Conservation (phyloP, 208 protist species). For the Trypanosoma mega region DNA sequence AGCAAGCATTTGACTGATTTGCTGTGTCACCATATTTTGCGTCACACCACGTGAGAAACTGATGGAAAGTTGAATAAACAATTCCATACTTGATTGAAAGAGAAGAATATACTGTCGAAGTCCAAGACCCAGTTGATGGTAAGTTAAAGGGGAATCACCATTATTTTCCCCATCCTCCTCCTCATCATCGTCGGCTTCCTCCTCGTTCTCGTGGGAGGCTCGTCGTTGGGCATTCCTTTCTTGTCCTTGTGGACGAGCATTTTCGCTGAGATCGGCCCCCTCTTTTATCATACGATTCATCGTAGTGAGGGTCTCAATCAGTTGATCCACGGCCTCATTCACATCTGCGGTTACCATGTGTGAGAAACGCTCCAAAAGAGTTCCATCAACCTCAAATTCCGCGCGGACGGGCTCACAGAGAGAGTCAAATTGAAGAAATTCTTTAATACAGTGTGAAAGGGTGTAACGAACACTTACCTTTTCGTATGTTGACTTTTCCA, state of each 20-base stretch:
- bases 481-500: constrained; percentile 88
- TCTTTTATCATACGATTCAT: constrained; percentile 78
- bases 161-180: constrained; percentile 41
- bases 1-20: constrained; percentile 87
- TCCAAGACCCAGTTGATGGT: constrained; percentile 72
- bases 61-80: constrained; percentile 82
- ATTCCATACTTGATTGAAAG: constrained; percentile 77
- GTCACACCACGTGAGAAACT: constrained; percentile 79
- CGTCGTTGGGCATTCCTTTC: constrained; percentile 4
- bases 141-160: constrained; percentile 36
- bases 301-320: constrained; percentile 76
- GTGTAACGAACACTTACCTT: constrained; percentile 81
- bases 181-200: constrained; percentile 38
- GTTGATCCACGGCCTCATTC: constrained; percentile 80
- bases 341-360: constrained; percentile 90
- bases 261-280: constrained; percentile 65
- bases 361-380: constrained; percentile 83
- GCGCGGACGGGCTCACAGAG: constrained; percentile 73
- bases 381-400: constrained; percentile 70
- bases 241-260: constrained; percentile 30
- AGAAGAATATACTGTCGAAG: constrained; percentile 69
- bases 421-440: constrained; percentile 59
- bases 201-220: not conserved
- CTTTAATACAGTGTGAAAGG: constrained; percentile 75
- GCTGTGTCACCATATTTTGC: constrained; percentile 87